Conservation (phyloP, 164 flowering plant species). For the Stephania yunnanensis region DNA sequence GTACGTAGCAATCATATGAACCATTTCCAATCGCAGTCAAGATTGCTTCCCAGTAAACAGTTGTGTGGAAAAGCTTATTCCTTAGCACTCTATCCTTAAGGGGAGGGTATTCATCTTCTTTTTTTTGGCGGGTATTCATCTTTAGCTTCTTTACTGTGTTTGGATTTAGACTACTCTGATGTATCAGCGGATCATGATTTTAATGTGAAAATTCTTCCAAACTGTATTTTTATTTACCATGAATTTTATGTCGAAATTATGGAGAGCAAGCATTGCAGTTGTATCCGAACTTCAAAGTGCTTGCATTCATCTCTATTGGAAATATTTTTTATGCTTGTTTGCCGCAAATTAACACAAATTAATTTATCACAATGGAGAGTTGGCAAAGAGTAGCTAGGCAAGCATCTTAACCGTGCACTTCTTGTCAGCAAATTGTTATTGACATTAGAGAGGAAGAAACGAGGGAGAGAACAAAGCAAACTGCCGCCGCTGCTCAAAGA, state of each 20-base stretch:
- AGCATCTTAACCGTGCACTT: background rate
- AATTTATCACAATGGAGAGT: background rate
- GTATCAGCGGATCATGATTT: background rate
- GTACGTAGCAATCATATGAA: too few species aligned
- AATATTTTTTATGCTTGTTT: background rate
- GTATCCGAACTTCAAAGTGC: background rate
- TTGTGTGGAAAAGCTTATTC: too few species aligned
- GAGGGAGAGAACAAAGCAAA: slow-evolving; percentile 66
- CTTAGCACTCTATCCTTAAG: too few species aligned
- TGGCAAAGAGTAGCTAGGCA: background rate
- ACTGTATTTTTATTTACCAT: background rate
- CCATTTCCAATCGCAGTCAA: too few species aligned
- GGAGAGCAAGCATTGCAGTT: background rate
- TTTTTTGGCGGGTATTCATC: too few species aligned
- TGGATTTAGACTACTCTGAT: too few species aligned
- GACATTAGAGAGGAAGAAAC: slow-evolving; percentile 50
- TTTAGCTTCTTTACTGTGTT: too few species aligned
- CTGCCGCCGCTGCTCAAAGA: slow-evolving; percentile 91
- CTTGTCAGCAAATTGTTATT: background rate
- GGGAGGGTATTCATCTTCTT: too few species aligned
- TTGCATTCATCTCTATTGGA: too few species aligned
- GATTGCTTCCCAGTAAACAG: too few species aligned
- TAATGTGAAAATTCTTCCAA: background rate
- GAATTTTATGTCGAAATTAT: background rate
- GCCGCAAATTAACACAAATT: too few species aligned